These are phyloP conservation scores for Ascocoryne sarcoides DNA, from an alignment of 2,329 filamentous ascomycete species.

Conservation along the genomic window DNA sequence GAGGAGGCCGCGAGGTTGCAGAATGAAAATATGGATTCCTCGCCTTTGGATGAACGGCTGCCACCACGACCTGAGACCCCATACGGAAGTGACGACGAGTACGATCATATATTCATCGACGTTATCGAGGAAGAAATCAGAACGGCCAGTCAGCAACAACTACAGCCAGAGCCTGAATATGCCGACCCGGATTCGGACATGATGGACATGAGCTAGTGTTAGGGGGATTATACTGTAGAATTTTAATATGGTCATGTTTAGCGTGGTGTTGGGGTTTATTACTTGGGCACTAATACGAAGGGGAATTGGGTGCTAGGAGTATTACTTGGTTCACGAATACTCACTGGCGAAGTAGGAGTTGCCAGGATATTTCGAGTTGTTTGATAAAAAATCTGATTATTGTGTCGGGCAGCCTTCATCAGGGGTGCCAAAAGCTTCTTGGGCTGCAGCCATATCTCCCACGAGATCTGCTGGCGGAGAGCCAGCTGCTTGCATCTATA, in stretches of 20 bases:
- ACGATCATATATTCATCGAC: conserved; percentile 58
- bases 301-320: conserved; percentile 9
- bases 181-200: conserved; percentile 24
- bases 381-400: conserved; percentile 30
- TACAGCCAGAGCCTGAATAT: conserved; percentile 11
- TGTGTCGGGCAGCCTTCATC: conserved; percentile 57
- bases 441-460: conserved; percentile 77
- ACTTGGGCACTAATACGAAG: conserved; percentile 4
- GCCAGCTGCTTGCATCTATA: conserved; percentile 91
- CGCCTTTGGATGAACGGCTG: not conserved
- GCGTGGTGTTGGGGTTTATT: conserved; percentile 15
- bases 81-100: conserved; percentile 45
- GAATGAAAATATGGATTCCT: not conserved
- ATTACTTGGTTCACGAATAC: no score
- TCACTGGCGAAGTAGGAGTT: no score
- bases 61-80: conserved; percentile 12
- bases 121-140: conserved; percentile 41
- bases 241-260: conserved; percentile 16
- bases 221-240: not conserved
- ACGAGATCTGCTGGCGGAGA: conserved; percentile 86
- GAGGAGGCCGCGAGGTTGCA: not conserved
- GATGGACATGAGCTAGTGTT: conserved; percentile 23
- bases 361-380: not conserved
- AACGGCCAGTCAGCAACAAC: conserved; percentile 18
- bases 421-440: conserved; percentile 55